Evolutionary conservation across 441 rosid species (phyloP).

Genomic region (Mallotus repandus): DNA sequence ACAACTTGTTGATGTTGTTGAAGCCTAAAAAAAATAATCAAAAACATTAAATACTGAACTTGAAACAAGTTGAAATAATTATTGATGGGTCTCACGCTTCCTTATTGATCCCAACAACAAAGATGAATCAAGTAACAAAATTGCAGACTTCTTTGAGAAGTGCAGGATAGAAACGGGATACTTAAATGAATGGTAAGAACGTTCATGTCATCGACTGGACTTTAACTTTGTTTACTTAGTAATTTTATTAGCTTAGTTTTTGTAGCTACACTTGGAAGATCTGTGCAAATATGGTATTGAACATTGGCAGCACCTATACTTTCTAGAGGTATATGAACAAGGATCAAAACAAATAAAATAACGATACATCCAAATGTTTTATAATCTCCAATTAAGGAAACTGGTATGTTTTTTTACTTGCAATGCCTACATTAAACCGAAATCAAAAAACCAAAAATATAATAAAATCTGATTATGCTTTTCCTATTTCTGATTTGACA

Average conservation of each 20-base stretch:
- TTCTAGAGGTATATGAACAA: slow-evolving; percentile 75
- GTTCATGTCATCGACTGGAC: not conserved
- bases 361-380: slow-evolving; percentile 79
- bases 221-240: not conserved
- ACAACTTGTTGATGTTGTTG: too few relatives aligned
- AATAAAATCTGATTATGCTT: not conserved
- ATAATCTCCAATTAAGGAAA: slow-evolving; percentile 63
- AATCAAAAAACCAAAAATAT: not conserved
- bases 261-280: slow-evolving; percentile 96
- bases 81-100: slow-evolving; percentile 81
- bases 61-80: slow-evolving; percentile 58
- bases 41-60: too few relatives aligned
- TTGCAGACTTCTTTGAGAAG: slow-evolving; percentile 71
- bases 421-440: not conserved
- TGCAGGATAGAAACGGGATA: slow-evolving; percentile 42
- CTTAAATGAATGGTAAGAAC: slow-evolving; percentile 65
- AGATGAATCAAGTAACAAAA: slow-evolving; percentile 63
- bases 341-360: slow-evolving; percentile 74
- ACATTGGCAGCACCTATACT: slow-evolving; percentile 64
- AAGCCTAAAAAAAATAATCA: too few relatives aligned
- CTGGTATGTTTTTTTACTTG: slow-evolving; percentile 37
- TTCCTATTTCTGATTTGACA: not conserved
- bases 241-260: not conserved
- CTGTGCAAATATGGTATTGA: slow-evolving; percentile 66
- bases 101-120: slow-evolving; percentile 75